Conservation (phyloP, 2,329 filamentous ascomycete species). For the Shiraia bambusicola region DNA sequence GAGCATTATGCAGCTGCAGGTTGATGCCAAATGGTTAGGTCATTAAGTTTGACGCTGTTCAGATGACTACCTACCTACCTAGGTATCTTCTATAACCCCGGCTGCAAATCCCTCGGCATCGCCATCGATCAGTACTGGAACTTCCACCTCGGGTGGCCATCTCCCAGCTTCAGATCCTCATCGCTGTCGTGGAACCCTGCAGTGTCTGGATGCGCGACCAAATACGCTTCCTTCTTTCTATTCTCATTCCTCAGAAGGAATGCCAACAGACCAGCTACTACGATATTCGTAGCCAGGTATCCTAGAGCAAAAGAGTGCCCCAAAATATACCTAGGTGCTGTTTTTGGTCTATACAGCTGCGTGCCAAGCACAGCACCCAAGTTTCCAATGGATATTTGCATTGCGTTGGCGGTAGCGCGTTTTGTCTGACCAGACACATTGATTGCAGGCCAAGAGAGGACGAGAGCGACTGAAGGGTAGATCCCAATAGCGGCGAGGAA, state of each 20-base stretch:
- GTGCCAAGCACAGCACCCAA: constrained; percentile 45
- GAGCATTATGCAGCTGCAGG: no score
- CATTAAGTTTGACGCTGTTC: no score
- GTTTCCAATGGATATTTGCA: constrained; percentile 55
- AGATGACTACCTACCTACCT: no score
- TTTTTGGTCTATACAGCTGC: constrained; percentile 41
- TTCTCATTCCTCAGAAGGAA: constrained; percentile 38
- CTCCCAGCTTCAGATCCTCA: constrained; percentile 35
- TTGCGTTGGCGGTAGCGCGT: constrained; percentile 51
- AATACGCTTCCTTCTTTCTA: constrained; percentile 26
- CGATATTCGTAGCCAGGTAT: constrained; percentile 35
- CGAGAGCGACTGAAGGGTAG: constrained; percentile 43
- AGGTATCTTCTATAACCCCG: no score
- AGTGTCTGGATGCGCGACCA: constrained; percentile 29
- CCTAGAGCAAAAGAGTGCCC: constrained; percentile 41
- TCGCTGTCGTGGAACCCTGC: constrained; percentile 32
- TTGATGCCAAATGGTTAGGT: no score
- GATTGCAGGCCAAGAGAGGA: constrained; percentile 54
- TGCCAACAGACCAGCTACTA: constrained; percentile 35
- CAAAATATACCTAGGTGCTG: constrained; percentile 37
- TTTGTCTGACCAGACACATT: constrained; percentile 58
- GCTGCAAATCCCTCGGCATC: not conserved
- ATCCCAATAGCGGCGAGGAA: constrained; percentile 45
- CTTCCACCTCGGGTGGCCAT: constrained; percentile 41
- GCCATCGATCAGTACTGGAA: constrained; percentile 29